Evolutionary conservation across 2,329 filamentous ascomycete species (phyloP), one percentile per base, ranked within the genome.

Genomic region (Fusarium sp.): DNA sequence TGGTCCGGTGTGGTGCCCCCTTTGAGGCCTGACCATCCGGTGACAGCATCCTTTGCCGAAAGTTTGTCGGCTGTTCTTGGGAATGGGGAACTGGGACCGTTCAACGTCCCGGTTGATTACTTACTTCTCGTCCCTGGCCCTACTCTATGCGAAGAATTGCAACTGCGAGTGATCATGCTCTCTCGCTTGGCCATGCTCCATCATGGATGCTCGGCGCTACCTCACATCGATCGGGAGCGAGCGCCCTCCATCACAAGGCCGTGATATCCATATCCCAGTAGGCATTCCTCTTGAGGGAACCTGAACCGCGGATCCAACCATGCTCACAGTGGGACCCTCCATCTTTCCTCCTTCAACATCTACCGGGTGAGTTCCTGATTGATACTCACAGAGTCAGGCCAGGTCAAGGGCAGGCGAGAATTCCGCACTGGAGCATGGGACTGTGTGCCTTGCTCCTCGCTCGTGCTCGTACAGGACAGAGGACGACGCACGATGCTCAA

Each of bases 11-110:
- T 45, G 50, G 41, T 71, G 14, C 70, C 52, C 30, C 56, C 68
- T 70, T 74, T 58, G 20, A 66, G 77, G 70, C 57, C 67, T 64
- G 64, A 59, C 61, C 60, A 34, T 64, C 73, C 71, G 74, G 37
- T 48, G 39, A 64, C 58, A 57, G 68, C 70, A 64, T 68, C 50
- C 45, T 65, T 69, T 43, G 50, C 66, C 41, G 60, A 54, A 56
- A 68, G 66, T 65, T 52, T 66, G 48, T 62, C 39, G 66, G 67
- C 54, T 76, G 67, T 75, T 74, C 68, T 76, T 41, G 65, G 74
- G 41, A 32, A 75, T 68, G 66, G 64, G 57, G 67, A 63, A 63
- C 67, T 35, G 45, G 45, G 45, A 50, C 45, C 45, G 10, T 68
- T 54, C 23, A 61, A 50, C 27, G 62, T 71, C 35, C 67, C 34